Evolutionary conservation across 1,139 yeast genomes (phyloP).

Genomic region (Zygosaccharomyces sapae): DNA sequence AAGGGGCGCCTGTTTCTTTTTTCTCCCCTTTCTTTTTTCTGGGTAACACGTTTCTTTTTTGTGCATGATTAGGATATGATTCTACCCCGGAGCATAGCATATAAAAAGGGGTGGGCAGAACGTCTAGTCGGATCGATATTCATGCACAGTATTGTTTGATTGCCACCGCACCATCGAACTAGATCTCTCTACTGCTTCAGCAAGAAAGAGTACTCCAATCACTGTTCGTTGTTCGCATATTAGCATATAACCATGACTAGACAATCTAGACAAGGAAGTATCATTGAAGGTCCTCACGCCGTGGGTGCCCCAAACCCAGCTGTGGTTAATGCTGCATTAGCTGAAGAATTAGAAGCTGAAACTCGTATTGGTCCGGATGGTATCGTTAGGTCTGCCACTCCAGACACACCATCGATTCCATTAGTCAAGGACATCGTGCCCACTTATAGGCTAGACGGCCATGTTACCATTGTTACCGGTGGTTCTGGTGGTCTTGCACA

Average conservation of each 20-base stretch:
- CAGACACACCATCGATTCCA: conserved; percentile 21
- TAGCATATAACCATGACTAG: conserved; percentile 9
- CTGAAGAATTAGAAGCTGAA: conserved; percentile 11
- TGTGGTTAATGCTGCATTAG: conserved; percentile 10
- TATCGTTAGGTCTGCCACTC: conserved; percentile 21
- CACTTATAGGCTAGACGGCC: conserved; percentile 57
- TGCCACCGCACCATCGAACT: background rate
- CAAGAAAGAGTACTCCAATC: background rate
- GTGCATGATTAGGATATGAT: background rate
- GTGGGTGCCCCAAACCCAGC: conserved; percentile 10
- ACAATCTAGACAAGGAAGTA: conserved; percentile 7
- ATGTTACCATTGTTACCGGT: conserved; percentile 71
- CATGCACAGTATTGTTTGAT: background rate
- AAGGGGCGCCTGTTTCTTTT: conserved; percentile 2
- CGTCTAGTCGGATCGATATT: background rate
- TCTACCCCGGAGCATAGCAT: conserved; percentile 2
- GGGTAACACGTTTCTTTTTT: background rate
- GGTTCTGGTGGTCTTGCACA: conserved; percentile 79
- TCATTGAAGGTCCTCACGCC: conserved; percentile 15
- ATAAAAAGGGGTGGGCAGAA: background rate
- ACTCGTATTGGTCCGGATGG: conserved; percentile 10
- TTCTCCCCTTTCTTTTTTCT: no score
- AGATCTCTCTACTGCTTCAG: background rate
- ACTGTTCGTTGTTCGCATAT: background rate
- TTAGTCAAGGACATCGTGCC: conserved; percentile 37